A percentile compares a stretch with the other conserved stretches of the same genome.
Conservation (phyloP, 2,329 filamentous ascomycete genomes). For the Cladosporium oxysporum region DNA sequence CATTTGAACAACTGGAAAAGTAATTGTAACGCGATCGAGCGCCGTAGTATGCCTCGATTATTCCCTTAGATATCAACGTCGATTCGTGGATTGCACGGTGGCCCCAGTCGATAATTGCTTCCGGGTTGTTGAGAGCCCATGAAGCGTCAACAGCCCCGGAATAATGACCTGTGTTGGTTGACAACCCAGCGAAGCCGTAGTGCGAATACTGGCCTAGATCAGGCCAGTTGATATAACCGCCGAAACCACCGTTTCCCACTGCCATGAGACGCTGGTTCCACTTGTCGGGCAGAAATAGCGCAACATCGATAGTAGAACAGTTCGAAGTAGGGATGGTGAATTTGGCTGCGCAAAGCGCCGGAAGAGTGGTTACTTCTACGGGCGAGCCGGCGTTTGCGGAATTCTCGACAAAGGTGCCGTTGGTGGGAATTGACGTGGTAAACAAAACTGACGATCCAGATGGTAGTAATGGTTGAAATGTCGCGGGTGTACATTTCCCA, state of each 20-base stretch:
- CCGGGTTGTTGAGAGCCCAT: conserved; percentile 43
- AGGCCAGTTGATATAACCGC: conserved; percentile 46
- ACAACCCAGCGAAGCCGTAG: conserved; percentile 45
- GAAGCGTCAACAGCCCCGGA: conserved; percentile 29
- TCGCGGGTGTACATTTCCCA: too few relatives aligned
- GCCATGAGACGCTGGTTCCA: conserved; percentile 34
- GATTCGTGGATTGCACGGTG: conserved; percentile 51
- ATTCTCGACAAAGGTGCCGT: conserved; percentile 43
- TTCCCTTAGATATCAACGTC: conserved; percentile 49
- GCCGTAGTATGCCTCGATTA: conserved; percentile 53
- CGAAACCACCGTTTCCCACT: conserved; percentile 47
- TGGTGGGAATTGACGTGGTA: conserved; percentile 35
- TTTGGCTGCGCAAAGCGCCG: conserved; percentile 34
- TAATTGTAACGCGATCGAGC: conserved; percentile 50
- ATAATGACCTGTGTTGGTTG: conserved; percentile 44
- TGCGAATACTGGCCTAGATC: conserved; percentile 43
- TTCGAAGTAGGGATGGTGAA: conserved; percentile 34
- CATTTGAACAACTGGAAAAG: conserved; percentile 60
- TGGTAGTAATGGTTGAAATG: too few relatives aligned
- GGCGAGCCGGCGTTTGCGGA: conserved; percentile 43
- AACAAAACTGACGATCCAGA: conserved; percentile 32
- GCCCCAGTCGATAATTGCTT: conserved; percentile 41
- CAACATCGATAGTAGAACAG: conserved; percentile 34
- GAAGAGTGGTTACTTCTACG: conserved; percentile 38
- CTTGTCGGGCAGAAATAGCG: conserved; percentile 34